Evolutionary conservation across 352 stramenopile genomes (phyloP).

Genomic region (Phytopythium montanum): DNA sequence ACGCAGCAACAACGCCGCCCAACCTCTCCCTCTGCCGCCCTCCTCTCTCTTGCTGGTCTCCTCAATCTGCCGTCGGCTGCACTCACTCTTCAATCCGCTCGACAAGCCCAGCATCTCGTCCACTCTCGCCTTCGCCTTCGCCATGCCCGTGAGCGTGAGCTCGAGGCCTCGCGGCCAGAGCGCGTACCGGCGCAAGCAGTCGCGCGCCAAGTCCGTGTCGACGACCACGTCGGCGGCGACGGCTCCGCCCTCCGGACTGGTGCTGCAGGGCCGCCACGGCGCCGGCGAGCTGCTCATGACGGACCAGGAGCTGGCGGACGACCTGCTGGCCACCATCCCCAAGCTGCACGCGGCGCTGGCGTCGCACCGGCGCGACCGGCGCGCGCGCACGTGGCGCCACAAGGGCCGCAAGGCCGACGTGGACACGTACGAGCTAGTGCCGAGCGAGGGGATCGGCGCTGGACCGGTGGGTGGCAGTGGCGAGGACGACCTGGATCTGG

Average conservation of each 20-base stretch:
- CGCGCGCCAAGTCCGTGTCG: slow-evolving; percentile 19
- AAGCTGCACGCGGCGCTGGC: slow-evolving; percentile 41
- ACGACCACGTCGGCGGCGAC: slow-evolving; percentile 15
- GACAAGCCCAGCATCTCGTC: background rate
- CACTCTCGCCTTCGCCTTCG: background rate
- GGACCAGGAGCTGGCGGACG: slow-evolving; percentile 38
- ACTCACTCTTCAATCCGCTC: slow-evolving; percentile 7
- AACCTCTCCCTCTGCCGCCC: background rate
- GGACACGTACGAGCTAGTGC: slow-evolving; percentile 42
- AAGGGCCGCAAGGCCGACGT: slow-evolving; percentile 42
- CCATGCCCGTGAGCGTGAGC: background rate
- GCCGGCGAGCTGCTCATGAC: slow-evolving; percentile 23
- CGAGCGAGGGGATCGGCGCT: slow-evolving; percentile 17
- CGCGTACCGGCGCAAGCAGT: slow-evolving; percentile 15
- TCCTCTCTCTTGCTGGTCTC: background rate
- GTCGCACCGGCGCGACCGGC: slow-evolving; percentile 15
- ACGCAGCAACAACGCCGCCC: background rate
- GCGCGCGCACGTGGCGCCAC: slow-evolving; percentile 32
- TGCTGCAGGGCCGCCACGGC: slow-evolving; percentile 17
- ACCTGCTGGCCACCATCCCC: slow-evolving; percentile 36
- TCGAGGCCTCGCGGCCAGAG: background rate
- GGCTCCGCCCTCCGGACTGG: slow-evolving; percentile 11
- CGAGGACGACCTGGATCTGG: slow-evolving; percentile 47
- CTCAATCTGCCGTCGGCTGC: background rate
- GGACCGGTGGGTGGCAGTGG: slow-evolving; percentile 2